Evolutionary conservation across 371 early-diverging fungal genomes (phyloP), one percentile per base, ranked within the genome.

Genomic region (Batrachochytrium dendrobatidis): DNA sequence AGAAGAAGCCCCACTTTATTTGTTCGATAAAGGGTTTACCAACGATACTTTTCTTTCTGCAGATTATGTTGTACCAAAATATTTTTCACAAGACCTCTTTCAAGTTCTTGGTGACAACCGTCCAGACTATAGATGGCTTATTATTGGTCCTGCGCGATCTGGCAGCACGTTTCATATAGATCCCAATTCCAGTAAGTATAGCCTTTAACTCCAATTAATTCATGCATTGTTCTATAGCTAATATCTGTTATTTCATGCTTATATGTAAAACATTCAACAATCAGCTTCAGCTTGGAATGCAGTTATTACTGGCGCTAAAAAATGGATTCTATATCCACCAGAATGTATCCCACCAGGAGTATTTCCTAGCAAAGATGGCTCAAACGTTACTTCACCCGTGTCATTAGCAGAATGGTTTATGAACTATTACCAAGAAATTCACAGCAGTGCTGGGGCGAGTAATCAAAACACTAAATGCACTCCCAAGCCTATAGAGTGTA

Each of bases 111-210:
- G 76, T n/a, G 68, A 75, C 24, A 53, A 64, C 20, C 58, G 86
- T 10, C 87, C 87, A 1, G 86, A 86, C 66, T 83, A 78, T 58
- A 65, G 81, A n/a, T 87, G 87, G 87, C 44, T 87, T 17, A 85
- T 87, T 55, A 67, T 85, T 5, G 86, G 87, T 1, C 87, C 87
- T 34, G 68, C 71, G 15, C 62, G 84, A 43, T 74, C 77, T 24
- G 87, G 85, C 18, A 74, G 75, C 35, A 81, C 83, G 6, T 84
- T 83, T 58, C 86, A 85, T 63, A 74, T 83, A 59, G 86, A 87
- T 63, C 87, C 86, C 1, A 85, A 85, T 66, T 72, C 77, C 3
- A 87, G 59, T 59, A 26, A 51, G 52, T 59, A 0, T 7, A 2
- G 8, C 12, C 12, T 31, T 34, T 15, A 12, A 33, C 54, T 33